These are phyloP conservation scores for Diaporthe aspalathi DNA, from an alignment of 2,329 filamentous ascomycete species.

Conservation along the genomic window DNA sequence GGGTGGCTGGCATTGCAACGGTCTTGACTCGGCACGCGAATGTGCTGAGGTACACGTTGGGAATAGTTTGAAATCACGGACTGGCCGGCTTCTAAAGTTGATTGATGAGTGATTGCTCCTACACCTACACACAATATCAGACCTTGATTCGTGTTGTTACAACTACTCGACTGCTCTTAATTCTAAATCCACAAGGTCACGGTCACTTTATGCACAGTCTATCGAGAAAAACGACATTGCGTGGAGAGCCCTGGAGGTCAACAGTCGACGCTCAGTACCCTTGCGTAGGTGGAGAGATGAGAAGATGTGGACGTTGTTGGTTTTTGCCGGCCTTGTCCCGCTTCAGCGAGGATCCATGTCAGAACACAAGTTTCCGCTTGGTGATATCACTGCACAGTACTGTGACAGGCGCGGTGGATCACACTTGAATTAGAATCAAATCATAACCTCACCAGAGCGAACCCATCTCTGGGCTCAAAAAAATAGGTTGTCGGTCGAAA, in stretches of 20 bases:
- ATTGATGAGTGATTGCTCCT: not conserved
- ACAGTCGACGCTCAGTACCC: no score
- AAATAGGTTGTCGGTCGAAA: not conserved
- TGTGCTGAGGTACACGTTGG: not conserved
- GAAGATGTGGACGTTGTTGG: not conserved
- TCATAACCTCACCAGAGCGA: not conserved
- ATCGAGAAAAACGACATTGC: no score
- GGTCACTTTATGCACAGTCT: no score
- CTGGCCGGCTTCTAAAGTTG: not conserved
- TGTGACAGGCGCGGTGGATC: no score
- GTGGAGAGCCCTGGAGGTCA: no score
- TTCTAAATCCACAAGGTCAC: no score
- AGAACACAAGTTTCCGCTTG: not conserved
- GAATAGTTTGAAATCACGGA: not conserved
- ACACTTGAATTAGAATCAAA: not conserved
- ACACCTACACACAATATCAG: not conserved
- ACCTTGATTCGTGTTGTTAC: no score
- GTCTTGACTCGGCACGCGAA: slow-evolving; percentile 1
- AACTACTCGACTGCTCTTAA: no score
- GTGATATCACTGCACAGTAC: not conserved
- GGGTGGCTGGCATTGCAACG: not conserved
- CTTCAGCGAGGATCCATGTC: not conserved
- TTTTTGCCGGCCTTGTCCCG: not conserved
- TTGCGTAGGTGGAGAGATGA: not conserved
- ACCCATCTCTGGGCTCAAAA: not conserved